Base-by-base conservation (phyloP, 2,329 filamentous ascomycete species). In the Colletotrichum orbiculare region DNA sequence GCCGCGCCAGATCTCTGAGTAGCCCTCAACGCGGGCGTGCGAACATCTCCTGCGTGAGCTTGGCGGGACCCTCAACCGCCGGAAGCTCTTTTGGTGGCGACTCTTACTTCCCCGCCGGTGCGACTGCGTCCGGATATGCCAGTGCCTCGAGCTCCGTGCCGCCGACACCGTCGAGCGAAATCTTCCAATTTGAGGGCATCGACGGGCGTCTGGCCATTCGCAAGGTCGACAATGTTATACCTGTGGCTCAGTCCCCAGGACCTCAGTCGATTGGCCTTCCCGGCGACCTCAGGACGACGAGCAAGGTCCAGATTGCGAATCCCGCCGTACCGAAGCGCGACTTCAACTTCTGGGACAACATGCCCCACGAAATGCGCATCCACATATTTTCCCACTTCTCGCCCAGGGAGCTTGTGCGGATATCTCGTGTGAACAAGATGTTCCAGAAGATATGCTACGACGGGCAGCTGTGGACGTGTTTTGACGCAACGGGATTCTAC, bases 381-480 rank as follows among this genome's bases (percentile, higher is more conserved):
- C 82, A 92, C 46, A 88, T 97, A 54, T 85, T 98, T 62, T 85
- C 87, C 6, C 93, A 91, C 71, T 82, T 98, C 17, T 83, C 83
- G 35, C 94, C 94, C 1, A 93, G 89, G 73, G 90, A 98, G 74
- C 86, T 98, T 39, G 88, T 97, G 10, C 87, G 89, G 64, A 87
- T 87, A 60, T 97, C 95, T 1, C 82, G 87, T 15, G 91, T 96
- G 17, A 95, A 89, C 74, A 93, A 89, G 75, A 79, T 85, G 6
- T 97, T 96, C 82, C 83, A 97, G 76, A 84, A 85, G 52, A 89
- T 92, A 78, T 97, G 95, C 78, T 97, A 95, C 71, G 95, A 99
- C 75, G 96, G 96, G 2, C 96, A 99, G 78, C 80, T 98, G 13
- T 99, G 96, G 96, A 89, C 89, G 4, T 88, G 86, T 46, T 85